Evolutionary conservation across 345 rosid species (phyloP).

Genomic region (Salix brachista): DNA sequence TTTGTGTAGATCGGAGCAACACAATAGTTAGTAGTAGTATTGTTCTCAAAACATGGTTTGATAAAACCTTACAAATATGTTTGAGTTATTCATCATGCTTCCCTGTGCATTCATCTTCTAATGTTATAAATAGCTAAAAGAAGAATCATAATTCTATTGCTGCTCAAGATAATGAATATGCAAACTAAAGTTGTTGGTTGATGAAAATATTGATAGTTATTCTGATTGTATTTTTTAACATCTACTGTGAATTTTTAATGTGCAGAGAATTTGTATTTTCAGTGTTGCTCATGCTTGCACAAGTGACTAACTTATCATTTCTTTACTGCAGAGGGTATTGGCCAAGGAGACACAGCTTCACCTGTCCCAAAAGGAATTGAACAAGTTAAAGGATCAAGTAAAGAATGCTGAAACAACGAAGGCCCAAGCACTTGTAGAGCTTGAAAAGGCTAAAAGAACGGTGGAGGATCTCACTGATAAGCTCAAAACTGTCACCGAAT

Average conservation of each 20-base stretch:
- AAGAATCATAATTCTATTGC: background rate
- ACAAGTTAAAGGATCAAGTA: conserved; percentile 66
- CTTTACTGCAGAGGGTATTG: conserved; percentile 53
- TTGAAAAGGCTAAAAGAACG: conserved; percentile 64
- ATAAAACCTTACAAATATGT: too few species aligned
- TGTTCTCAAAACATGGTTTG: too few species aligned
- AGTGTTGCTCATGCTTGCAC: background rate
- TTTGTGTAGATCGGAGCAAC: too few species aligned
- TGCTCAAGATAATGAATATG: background rate
- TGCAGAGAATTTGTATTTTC: background rate
- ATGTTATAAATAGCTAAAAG: background rate
- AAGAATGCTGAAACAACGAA: conserved; percentile 69
- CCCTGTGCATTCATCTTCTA: background rate
- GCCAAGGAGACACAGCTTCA: conserved; percentile 88
- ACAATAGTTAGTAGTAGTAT: too few species aligned
- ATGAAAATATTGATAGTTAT: background rate
- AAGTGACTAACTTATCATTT: background rate
- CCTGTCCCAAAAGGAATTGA: conserved; percentile 71
- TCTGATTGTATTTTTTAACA: background rate
- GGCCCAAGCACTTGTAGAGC: conserved; percentile 69
- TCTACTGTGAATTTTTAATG: background rate
- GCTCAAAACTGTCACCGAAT: conserved; percentile 50
- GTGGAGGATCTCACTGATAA: conserved; percentile 61
- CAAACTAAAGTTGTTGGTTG: background rate
- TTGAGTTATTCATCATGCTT: background rate